phyloP scores from a whole-genome alignment of 306 rosid genomes.

The Ziziphus jujuba region DNA sequence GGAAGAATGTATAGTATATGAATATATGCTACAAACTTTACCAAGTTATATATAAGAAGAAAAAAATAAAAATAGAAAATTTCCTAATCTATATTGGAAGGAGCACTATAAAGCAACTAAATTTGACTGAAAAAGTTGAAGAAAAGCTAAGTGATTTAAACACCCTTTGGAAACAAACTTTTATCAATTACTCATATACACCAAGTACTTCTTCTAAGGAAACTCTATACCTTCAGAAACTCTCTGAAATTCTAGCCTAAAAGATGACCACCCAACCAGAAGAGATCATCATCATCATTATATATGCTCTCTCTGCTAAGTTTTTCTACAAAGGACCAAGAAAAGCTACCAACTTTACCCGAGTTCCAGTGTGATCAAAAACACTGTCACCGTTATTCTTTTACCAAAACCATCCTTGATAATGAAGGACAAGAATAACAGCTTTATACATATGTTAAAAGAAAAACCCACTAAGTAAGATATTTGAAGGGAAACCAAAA shows the following conservation, averaged over 20 bases:
- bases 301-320: background rate
- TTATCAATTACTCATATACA: background rate
- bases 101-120: constrained; percentile 11
- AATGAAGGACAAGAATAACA: background rate
- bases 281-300: too few species aligned
- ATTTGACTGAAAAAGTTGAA: constrained; percentile 54
- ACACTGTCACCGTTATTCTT: constrained; percentile 4
- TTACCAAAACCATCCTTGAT: constrained; percentile 13
- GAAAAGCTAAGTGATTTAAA: constrained; percentile 24
- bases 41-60: background rate
- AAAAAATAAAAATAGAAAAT: background rate
- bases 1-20: too few species aligned
- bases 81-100: background rate
- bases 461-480: background rate
- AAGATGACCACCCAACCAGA: background rate
- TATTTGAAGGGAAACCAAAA: too few species aligned
- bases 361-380: background rate
- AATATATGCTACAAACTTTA: background rate
- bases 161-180: constrained; percentile 33
- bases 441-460: background rate
- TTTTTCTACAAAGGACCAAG: background rate
- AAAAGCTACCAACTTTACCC: background rate
- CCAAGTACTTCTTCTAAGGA: background rate
- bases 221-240: background rate
- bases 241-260: too few species aligned